Evolutionary conservation across 2,329 filamentous ascomycete genomes (phyloP).

Genomic region (Sporothrix euskadiensis): DNA sequence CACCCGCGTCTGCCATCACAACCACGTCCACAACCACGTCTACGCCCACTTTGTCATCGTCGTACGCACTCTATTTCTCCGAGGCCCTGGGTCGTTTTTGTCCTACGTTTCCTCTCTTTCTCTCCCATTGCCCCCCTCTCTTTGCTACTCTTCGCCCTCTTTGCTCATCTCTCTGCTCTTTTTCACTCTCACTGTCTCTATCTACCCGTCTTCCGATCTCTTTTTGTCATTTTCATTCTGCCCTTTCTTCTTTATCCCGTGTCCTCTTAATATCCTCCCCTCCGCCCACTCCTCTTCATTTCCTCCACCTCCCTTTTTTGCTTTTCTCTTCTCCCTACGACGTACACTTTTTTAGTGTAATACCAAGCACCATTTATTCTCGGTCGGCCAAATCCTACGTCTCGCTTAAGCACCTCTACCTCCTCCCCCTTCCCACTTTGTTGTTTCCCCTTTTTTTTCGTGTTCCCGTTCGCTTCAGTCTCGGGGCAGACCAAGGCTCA

Average conservation of each 20-base stretch:
- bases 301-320: neutral
- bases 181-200: neutral
- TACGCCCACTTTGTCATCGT: neutral
- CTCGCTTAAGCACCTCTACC: conserved; percentile 14
- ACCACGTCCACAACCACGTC: neutral
- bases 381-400: conserved; percentile 1
- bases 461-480: neutral
- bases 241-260: neutral
- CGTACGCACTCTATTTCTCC: conserved; percentile 18
- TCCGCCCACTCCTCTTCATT: neutral
- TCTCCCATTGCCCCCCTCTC: neutral
- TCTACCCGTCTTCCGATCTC: neutral
- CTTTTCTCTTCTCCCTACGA: neutral
- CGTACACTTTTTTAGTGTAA: neutral
- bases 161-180: neutral
- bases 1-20: neutral
- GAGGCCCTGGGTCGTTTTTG: conserved; percentile 8
- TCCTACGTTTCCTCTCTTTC: neutral
- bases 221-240: neutral
- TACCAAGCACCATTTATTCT: neutral
- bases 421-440: neutral
- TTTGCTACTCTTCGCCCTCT: neutral
- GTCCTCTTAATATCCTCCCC: neutral
- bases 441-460: neutral
- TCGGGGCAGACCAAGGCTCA: neutral